Conservation (phyloP, 306 rosid species). For the Malus sylvestris region DNA sequence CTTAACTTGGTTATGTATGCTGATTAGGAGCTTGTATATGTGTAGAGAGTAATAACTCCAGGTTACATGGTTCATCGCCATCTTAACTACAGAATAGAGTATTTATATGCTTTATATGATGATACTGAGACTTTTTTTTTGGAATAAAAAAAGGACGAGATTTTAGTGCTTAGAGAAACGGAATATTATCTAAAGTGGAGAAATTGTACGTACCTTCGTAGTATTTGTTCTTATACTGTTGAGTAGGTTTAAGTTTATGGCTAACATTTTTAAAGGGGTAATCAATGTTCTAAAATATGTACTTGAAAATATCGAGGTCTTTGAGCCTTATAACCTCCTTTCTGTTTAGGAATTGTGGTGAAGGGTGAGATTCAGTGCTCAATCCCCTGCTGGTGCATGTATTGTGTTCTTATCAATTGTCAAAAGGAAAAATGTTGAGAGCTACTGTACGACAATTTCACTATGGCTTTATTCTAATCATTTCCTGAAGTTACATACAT, state of each 20-base stretch:
- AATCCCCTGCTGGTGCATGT: neutral
- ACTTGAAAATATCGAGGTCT: neutral
- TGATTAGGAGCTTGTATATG: slow-evolving; percentile 3
- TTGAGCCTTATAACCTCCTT: neutral
- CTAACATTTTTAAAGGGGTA: neutral
- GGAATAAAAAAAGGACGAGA: neutral
- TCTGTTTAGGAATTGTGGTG: neutral
- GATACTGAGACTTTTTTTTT: neutral
- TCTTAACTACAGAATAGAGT: neutral
- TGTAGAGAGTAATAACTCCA: slow-evolving; percentile 6
- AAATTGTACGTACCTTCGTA: neutral
- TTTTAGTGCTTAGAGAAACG: neutral
- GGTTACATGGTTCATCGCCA: neutral
- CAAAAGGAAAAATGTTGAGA: neutral
- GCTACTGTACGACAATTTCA: neutral
- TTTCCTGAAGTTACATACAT: neutral
- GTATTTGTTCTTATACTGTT: neutral
- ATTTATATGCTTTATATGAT: neutral
- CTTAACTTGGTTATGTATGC: neutral
- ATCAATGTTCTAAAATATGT: neutral
- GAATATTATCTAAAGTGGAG: neutral
- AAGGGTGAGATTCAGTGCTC: neutral
- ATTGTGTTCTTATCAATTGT: neutral
- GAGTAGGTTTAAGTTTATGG: neutral
- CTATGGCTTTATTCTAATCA: neutral